A percentile compares a stretch with the other conserved stretches of the same genome.
Conservation (phyloP, 169 alveolate species). For the Cryptosporidium viatorum region DNA sequence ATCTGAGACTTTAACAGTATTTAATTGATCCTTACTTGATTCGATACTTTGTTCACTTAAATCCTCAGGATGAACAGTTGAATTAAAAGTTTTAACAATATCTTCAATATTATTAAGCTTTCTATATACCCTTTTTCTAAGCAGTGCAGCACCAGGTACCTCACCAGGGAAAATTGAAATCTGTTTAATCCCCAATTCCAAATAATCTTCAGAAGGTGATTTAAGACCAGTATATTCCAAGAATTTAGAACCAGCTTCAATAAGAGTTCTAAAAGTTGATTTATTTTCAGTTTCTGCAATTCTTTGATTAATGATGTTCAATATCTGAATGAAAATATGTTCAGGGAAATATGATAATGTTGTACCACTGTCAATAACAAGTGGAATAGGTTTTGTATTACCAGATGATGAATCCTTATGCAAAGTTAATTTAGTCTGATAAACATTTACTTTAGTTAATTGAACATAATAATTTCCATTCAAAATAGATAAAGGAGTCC, state of each 20-base stretch:
- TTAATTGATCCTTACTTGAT: background rate
- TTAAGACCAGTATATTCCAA: slow-evolving; percentile 47
- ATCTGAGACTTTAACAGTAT: background rate
- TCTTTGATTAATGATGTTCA: slow-evolving; percentile 64
- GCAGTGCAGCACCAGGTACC: slow-evolving; percentile 68
- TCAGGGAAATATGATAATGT: slow-evolving; percentile 80
- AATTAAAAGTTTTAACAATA: slow-evolving; percentile 8
- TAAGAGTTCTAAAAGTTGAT: slow-evolving; percentile 44
- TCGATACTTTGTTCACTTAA: background rate
- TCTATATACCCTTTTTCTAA: slow-evolving; percentile 52
- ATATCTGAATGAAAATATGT: slow-evolving; percentile 69
- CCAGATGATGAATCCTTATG: slow-evolving; percentile 36
- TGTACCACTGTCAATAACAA: slow-evolving; percentile 79
- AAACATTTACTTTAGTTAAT: background rate
- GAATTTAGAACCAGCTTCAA: slow-evolving; percentile 60
- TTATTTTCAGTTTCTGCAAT: slow-evolving; percentile 53
- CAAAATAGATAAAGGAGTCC: slow-evolving; percentile 68
- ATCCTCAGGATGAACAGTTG: slow-evolving; percentile 46
- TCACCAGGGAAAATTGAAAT: slow-evolving; percentile 72
- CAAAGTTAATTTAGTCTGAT: slow-evolving; percentile 35
- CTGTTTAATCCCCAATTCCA: slow-evolving; percentile 16
- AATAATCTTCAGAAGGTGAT: background rate
- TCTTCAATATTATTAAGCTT: slow-evolving; percentile 8
- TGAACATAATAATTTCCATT: slow-evolving; percentile 72
- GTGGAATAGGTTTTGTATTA: slow-evolving; percentile 18